Evolutionary conservation across 371 early-diverging fungal species (phyloP).

Genomic region (Circinella umbellata): DNA sequence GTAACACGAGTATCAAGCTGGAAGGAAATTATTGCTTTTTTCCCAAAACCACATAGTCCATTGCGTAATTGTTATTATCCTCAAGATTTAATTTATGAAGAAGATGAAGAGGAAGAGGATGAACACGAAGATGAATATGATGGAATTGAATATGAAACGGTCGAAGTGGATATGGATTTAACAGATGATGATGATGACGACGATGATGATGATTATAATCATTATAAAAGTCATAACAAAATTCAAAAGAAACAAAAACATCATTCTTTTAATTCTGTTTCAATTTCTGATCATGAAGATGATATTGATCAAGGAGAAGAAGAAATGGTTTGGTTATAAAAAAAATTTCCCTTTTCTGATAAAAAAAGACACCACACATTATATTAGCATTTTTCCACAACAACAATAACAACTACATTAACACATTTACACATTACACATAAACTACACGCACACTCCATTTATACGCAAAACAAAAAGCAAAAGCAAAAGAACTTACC

Average conservation of each 20-base stretch:
- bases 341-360: too few species aligned
- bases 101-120: constrained; percentile 24
- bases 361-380: neutral
- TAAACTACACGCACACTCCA: too few species aligned
- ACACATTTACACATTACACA: too few species aligned
- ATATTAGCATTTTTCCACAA: too few species aligned
- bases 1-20: constrained; percentile 47
- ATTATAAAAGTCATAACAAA: neutral
- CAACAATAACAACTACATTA: too few species aligned
- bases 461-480: too few species aligned
- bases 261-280: too few species aligned
- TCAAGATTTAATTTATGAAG: constrained; percentile 28
- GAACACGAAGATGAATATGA: constrained; percentile 3
- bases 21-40: constrained; percentile 48
- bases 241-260: neutral
- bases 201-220: constrained; percentile 9
- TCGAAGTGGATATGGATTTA: constrained; percentile 28
- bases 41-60: constrained; percentile 50
- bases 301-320: constrained; percentile 7
- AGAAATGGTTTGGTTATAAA: constrained; percentile 8
- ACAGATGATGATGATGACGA: constrained; percentile 20
- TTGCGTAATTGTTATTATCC: constrained; percentile 40
- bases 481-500: too few species aligned
- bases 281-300: neutral
- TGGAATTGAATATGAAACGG: constrained; percentile 28